These are phyloP conservation scores for Lachancea sp. DNA, from an alignment of 805 yeast species.

Conservation along the genomic window DNA sequence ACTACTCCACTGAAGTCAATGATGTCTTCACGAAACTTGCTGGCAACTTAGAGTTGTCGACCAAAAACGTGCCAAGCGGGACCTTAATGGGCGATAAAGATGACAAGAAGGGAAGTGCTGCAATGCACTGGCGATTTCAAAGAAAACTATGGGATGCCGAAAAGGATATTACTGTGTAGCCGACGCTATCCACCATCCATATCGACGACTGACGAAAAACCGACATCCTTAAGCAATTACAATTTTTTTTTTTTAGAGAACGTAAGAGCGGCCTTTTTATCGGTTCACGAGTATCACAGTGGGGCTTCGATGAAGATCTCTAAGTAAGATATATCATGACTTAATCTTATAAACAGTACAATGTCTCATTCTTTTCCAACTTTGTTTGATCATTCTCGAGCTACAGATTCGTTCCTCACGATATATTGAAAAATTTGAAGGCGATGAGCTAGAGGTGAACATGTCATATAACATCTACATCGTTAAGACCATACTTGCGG, in stretches of 20 bases:
- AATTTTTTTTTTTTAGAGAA: not conserved
- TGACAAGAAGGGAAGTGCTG: conserved; percentile 38
- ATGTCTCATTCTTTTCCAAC: not conserved
- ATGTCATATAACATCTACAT: conserved; percentile 4
- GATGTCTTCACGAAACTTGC: conserved; percentile 40
- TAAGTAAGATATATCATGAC: conserved; percentile 10
- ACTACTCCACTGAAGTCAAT: conserved; percentile 31
- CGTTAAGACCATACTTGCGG: not conserved
- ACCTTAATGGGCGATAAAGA: conserved; percentile 48
- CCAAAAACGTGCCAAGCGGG: conserved; percentile 64
- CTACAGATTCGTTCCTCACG: not conserved
- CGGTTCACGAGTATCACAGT: not conserved
- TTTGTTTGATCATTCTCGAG: no score
- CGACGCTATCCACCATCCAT: not conserved
- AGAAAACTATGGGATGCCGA: conserved; percentile 52
- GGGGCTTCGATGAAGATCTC: not conserved
- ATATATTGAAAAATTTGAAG: conserved; percentile 6
- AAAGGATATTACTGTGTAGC: conserved; percentile 45
- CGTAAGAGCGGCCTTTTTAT: not conserved
- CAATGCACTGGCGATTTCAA: conserved; percentile 65
- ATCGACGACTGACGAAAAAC: not conserved
- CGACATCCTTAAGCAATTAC: not conserved
- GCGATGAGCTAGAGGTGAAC: conserved; percentile 21
- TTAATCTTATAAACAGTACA: not conserved
- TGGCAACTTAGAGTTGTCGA: conserved; percentile 49